Evolutionary conservation across 1,284 basidiomycete genomes (phyloP), one percentile per base, ranked within the genome.

Genomic region (Wallemia mellicola): DNA sequence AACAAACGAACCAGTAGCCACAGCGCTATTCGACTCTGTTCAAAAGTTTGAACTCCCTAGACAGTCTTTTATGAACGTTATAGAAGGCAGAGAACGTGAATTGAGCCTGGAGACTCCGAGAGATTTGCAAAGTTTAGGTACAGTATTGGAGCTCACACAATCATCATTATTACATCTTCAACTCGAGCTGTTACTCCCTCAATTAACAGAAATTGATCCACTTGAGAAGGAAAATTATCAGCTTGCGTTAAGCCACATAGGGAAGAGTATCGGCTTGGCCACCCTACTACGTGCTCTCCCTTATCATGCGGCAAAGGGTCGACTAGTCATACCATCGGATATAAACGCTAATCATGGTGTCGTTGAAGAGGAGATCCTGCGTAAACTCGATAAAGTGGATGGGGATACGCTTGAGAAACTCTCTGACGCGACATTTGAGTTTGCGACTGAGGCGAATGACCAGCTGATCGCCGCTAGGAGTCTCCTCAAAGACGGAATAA

Each of bases 391-490:
- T 9, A 69, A 73, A 22, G 83, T 83, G 55, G 68, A 73, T 57
- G 80, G 77, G 38, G 78, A 83, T 61, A 28, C 27, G 11, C 28
- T 58, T 2, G 64, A 66, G 11, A 72, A 73, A 0, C 59, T 74
- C 9, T 66, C 66, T 54, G 75, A 77, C 61, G 87, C 86, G 0
- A 81, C 86, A 30, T 94, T 81, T 67, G 83, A 88, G 66, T 81
- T 92, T 67, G 89, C 89, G 19, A 86, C 83, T 11, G 71, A 84
- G 22, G 89, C 87, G 38, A 88, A 92, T 72, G 87, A 92, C 71
- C 83, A 95, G 70, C 69, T 95, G 63, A 75, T 82, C 64, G 88
- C 86, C 1, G 86, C 87, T 1, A 76, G 85, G 54, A 74, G 78
- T 26, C 64, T 64, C 58, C 75, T 73, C 62, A 76, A 71, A 28